Evolutionary conservation across 345 rosid species (phyloP).

Genomic region (Psidium friedrichsthalianum): DNA sequence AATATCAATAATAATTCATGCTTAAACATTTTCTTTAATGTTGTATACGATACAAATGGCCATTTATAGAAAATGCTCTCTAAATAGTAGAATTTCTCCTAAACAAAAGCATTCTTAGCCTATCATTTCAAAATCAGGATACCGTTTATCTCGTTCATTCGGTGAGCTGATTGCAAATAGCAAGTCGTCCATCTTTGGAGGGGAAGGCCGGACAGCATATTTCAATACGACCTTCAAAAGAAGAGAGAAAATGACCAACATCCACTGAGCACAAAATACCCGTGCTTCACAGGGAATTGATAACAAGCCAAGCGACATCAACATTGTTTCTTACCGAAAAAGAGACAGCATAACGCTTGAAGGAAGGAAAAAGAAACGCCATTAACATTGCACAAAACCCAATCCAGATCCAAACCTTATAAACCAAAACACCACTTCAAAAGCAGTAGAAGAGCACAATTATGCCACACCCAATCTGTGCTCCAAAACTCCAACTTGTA

Average conservation of each 20-base stretch:
- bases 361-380: background rate
- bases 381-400: background rate
- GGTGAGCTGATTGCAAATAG: conserved; percentile 31
- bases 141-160: conserved; percentile 30
- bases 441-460: background rate
- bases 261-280: background rate
- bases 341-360: background rate
- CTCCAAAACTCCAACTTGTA: background rate
- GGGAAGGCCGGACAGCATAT: conserved; percentile 57
- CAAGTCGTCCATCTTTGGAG: conserved; percentile 67
- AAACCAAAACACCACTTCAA: background rate
- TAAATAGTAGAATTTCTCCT: background rate
- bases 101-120: conserved; percentile 15
- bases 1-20: background rate
- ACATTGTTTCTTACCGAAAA: background rate
- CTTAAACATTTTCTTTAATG: background rate
- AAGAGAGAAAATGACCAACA: background rate
- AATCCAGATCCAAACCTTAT: background rate
- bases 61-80: too few species aligned
- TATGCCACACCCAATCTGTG: background rate
- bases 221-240: conserved; percentile 52
- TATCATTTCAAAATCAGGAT: conserved; percentile 57
- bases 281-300: background rate
- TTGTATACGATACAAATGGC: background rate
- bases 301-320: background rate